phyloP scores from a whole-genome alignment of 441 rosid species.

The Breynia disticha region DNA sequence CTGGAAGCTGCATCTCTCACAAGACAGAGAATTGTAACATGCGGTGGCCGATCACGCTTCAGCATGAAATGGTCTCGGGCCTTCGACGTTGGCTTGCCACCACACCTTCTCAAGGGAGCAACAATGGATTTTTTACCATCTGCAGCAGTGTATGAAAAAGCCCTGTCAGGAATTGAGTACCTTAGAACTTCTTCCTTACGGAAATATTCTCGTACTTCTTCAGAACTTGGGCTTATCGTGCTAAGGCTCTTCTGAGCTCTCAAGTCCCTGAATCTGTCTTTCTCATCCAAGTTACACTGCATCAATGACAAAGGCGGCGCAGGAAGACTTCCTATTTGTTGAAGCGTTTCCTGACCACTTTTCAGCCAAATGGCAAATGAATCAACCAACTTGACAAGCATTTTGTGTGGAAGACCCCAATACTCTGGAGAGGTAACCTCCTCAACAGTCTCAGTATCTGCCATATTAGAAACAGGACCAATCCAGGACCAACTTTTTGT shows the following conservation, averaged over 20 bases:
- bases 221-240: slow-evolving; percentile 75
- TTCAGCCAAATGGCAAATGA: slow-evolving; percentile 98
- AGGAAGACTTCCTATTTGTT: slow-evolving; percentile 96
- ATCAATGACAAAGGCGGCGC: slow-evolving; percentile 76
- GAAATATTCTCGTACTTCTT: slow-evolving; percentile 87
- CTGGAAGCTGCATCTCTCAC: slow-evolving; percentile 99
- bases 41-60: slow-evolving; percentile 98
- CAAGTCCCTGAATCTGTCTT: slow-evolving; percentile 94
- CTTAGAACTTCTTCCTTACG: slow-evolving; percentile 91
- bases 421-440: slow-evolving; percentile 95
- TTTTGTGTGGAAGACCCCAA: slow-evolving; percentile 91
- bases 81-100: slow-evolving; percentile 99
- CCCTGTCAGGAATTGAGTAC: slow-evolving; percentile 97
- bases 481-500: slow-evolving; percentile 92
- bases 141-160: slow-evolving; percentile 93
- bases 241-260: slow-evolving; percentile 98
- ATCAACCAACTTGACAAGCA: slow-evolving; percentile 95
- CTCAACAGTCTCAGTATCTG: slow-evolving; percentile 62
- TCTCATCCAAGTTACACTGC: slow-evolving; percentile 88
- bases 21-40: slow-evolving; percentile 95
- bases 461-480: slow-evolving; percentile 55
- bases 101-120: slow-evolving; percentile 98
- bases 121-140: slow-evolving; percentile 96
- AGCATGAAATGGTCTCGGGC: slow-evolving; percentile 99
- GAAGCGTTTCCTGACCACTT: slow-evolving; percentile 92